phyloP scores from a whole-genome alignment of 805 yeast species.

The Metschnikowia henanensis region DNA sequence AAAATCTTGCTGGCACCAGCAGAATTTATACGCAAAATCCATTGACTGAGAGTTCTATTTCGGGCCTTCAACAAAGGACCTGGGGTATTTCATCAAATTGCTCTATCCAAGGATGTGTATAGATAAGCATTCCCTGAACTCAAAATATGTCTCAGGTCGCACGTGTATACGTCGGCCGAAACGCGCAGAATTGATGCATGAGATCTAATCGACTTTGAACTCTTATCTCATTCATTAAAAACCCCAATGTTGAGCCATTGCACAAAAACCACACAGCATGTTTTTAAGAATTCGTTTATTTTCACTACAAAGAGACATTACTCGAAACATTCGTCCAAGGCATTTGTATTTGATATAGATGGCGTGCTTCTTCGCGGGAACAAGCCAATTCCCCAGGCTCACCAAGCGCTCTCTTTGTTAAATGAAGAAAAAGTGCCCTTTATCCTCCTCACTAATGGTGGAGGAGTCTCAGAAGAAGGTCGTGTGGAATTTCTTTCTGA shows the following conservation, averaged over 20 bases:
- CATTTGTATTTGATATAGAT: conserved; percentile 61
- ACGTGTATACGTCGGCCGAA: no score
- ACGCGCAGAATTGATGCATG: not conserved
- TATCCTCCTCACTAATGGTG: conserved; percentile 88
- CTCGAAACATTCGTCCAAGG: conserved; percentile 16
- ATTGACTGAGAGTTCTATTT: no score
- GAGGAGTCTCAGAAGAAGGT: conserved; percentile 70
- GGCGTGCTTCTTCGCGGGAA: conserved; percentile 84
- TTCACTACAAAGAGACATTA: not conserved
- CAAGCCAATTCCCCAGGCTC: conserved; percentile 64
- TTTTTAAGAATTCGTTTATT: not conserved
- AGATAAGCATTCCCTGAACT: no score
- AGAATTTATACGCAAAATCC: no score
- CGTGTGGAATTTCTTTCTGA: conserved; percentile 54
- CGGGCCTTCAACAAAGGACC: no score
- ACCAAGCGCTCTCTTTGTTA: conserved; percentile 55
- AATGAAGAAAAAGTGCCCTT: conserved; percentile 63
- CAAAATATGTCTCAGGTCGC: no score
- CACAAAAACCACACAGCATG: not conserved
- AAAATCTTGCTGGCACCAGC: no score
- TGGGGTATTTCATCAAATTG: no score
- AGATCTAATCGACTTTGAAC: not conserved
- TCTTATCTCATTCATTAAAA: not conserved
- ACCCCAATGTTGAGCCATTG: not conserved
- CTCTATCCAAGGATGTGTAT: no score